phyloP scores from a whole-genome alignment of 179 eudicot genomes.

The Corrigiola litoralis region DNA sequence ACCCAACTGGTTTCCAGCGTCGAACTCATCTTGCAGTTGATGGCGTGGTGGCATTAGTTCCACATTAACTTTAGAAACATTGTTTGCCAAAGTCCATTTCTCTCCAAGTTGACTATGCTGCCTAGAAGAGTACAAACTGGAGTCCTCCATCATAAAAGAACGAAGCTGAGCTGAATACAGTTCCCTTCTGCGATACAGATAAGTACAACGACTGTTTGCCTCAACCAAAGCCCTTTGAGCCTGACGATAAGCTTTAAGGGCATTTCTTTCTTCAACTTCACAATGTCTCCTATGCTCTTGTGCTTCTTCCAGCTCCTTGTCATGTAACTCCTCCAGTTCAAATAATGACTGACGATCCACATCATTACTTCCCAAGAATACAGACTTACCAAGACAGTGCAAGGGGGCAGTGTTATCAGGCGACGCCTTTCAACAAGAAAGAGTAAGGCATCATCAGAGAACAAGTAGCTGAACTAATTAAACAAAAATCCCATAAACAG shows the following conservation, averaged over 20 bases:
- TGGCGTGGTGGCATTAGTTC: constrained; percentile 34
- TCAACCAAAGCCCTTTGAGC: constrained; percentile 66
- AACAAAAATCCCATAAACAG: not conserved
- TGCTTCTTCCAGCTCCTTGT: constrained; percentile 78
- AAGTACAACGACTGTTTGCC: constrained; percentile 64
- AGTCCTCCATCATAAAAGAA: constrained; percentile 46
- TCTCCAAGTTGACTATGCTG: constrained; percentile 30
- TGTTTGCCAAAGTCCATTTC: constrained; percentile 28
- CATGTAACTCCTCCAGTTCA: constrained; percentile 56
- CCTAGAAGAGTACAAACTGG: constrained; percentile 33
- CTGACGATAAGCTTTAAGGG: constrained; percentile 56
- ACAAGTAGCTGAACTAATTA: not conserved
- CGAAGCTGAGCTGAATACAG: constrained; percentile 46
- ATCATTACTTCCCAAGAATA: constrained; percentile 21
- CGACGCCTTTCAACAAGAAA: constrained; percentile 31
- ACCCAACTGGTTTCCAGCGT: constrained; percentile 29
- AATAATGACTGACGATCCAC: constrained; percentile 40
- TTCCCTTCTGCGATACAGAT: constrained; percentile 61
- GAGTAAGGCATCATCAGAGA: constrained; percentile 11
- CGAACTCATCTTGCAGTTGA: constrained; percentile 27
- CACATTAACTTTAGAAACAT: constrained; percentile 32
- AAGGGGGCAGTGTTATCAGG: constrained; percentile 28
- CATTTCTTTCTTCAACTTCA: constrained; percentile 72
- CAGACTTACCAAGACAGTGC: constrained; percentile 17
- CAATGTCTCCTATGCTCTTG: constrained; percentile 66